Conservation (phyloP, 441 rosid species). For the Mallotus japonicus region DNA sequence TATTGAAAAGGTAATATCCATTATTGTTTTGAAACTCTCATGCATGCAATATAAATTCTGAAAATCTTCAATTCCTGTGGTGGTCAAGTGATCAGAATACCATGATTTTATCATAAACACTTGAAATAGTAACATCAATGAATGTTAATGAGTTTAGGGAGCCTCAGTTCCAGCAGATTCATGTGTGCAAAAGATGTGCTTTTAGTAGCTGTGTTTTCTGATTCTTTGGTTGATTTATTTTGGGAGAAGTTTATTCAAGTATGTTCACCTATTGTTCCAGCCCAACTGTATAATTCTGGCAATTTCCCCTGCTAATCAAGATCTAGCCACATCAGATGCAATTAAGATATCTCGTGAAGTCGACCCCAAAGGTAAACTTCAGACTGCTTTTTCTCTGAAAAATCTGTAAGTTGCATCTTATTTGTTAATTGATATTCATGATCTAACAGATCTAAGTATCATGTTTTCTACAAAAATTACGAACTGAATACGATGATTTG, state of each 20-base stretch:
- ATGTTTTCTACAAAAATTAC: neutral
- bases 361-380: constrained; percentile 82
- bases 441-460: neutral
- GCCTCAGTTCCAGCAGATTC: too few relatives aligned
- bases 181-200: neutral
- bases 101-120: constrained; percentile 5
- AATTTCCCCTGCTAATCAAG: constrained; percentile 98
- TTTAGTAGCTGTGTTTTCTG: neutral
- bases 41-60: too few relatives aligned
- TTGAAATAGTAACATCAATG: neutral
- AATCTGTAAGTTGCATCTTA: constrained; percentile 1
- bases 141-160: too few relatives aligned
- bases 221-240: neutral
- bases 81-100: too few relatives aligned
- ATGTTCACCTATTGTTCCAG: constrained; percentile 41
- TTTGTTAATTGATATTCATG: neutral
- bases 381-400: constrained; percentile 13
- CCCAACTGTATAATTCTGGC: constrained; percentile 95
- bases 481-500: neutral
- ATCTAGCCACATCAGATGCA: constrained; percentile 98
- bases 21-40: too few relatives aligned
- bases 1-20: constrained; percentile 80
- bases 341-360: constrained; percentile 96
- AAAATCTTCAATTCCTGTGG: too few relatives aligned
- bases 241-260: neutral